Evolutionary conservation across 441 rosid genomes (phyloP).

Genomic region (Bruguiera hainesii): DNA sequence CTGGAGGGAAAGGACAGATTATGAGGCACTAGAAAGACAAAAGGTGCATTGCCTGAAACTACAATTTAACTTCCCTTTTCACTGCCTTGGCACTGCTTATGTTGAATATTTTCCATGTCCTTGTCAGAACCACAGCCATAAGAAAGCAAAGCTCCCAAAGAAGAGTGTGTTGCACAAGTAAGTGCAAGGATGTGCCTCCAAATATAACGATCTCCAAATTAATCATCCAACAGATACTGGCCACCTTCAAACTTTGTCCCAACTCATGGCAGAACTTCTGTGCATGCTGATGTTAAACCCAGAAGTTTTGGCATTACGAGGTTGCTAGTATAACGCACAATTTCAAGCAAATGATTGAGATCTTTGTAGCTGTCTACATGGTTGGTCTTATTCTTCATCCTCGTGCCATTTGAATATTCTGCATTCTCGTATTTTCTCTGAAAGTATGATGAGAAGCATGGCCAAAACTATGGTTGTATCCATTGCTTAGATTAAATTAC

Average conservation of each 20-base stretch:
- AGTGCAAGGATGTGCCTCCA: neutral
- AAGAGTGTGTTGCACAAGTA: slow-evolving; percentile 85
- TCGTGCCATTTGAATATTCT: too few relatives aligned
- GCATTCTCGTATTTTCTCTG: too few relatives aligned
- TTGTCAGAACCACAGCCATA: slow-evolving; percentile 60
- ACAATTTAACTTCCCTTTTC: too few relatives aligned
- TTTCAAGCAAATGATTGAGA: too few relatives aligned
- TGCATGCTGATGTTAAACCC: neutral
- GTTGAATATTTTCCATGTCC: neutral
- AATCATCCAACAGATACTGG: neutral
- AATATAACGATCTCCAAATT: neutral
- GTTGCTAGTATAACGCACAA: too few relatives aligned
- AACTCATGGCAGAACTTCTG: neutral
- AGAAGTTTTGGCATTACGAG: neutral
- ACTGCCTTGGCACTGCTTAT: neutral
- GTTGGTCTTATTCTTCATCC: too few relatives aligned
- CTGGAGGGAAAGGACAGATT: slow-evolving; percentile 91
- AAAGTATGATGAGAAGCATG: too few relatives aligned
- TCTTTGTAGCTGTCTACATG: too few relatives aligned
- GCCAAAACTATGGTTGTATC: too few relatives aligned
- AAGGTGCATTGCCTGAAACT: slow-evolving; percentile 38
- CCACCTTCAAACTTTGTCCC: neutral
- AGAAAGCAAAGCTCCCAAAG: slow-evolving; percentile 67
- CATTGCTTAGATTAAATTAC: too few relatives aligned
- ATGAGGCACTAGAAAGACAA: slow-evolving; percentile 61